Base-by-base conservation (phyloP, 2,329 filamentous ascomycete genomes). In the Knoxdaviesia capensis region DNA sequence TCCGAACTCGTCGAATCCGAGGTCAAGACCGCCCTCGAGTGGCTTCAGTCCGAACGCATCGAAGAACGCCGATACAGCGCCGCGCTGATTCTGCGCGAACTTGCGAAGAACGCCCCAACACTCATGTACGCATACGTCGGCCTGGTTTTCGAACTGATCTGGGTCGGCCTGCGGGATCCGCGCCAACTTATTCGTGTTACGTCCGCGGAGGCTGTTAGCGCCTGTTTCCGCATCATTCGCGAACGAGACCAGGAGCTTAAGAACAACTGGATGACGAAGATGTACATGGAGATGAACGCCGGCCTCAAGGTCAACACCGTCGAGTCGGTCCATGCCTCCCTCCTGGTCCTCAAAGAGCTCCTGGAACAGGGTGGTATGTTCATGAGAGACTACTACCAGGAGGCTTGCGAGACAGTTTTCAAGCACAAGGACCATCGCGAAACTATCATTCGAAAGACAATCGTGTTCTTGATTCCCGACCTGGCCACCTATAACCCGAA, bases 341-440 rank as follows among this genome's bases (percentile, higher is more conserved):
- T 98, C 36, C 69, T 98, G 20, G 86, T 92, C 1, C 70, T 96
- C 52, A 92, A 88, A 57, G 88, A 96, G 60, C 71, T 98, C 39
- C 74, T 98, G 11, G 75, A 90, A 48, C 88, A 94, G 56, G 90
- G 90, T 42, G 87, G 86, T 51, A 98, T 98, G 88, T 98, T 93
- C 59, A 96, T 98, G 90, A 86, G 94, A 53, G 83, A 87, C 35
- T 77, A 87, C 54, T 98, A 96, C 58, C 75, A 80, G 45, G 84
- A 93, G 51, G 80, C 85, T 7, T 96, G 88, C 56, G 90, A 98
- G 47, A 87, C 90, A 48, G 83, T 94, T 34, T 77, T 88, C 49
- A 80, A 82, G 47, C 83, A 93, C 57, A 93, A 93, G 58, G 90
- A 98, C 51, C 85, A 96, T 51, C 76, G 84, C 42, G 92, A 98